Evolutionary conservation across 2,329 filamentous ascomycete species (phyloP).

Genomic region (Blumeria hordei): DNA sequence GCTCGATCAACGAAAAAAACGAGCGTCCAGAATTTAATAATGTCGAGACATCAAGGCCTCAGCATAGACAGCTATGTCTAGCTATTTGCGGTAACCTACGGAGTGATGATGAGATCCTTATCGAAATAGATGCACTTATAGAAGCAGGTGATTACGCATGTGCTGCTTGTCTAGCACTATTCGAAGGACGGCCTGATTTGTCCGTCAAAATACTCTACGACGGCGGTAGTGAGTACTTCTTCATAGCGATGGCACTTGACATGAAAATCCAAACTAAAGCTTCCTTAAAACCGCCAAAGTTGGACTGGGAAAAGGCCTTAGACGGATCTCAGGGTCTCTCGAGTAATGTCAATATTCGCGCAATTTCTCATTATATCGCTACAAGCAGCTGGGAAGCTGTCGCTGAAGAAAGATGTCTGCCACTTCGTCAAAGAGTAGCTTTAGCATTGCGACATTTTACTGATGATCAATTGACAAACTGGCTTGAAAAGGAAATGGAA

Average conservation of each 20-base stretch:
- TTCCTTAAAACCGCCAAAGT: slow-evolving; percentile 13
- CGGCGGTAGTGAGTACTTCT: slow-evolving; percentile 42
- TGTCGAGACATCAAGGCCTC: slow-evolving; percentile 34
- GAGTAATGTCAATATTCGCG: slow-evolving; percentile 56
- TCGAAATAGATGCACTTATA: slow-evolving; percentile 21
- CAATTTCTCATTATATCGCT: slow-evolving; percentile 54
- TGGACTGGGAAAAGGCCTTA: slow-evolving; percentile 12
- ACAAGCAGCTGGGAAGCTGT: slow-evolving; percentile 55
- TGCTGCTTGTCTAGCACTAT: slow-evolving; percentile 51
- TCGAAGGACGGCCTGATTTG: slow-evolving; percentile 42
- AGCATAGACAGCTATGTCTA: slow-evolving; percentile 51
- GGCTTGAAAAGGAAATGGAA: slow-evolving; percentile 41
- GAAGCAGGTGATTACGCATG: slow-evolving; percentile 37
- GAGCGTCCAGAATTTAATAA: slow-evolving; percentile 39
- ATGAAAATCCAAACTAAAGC: slow-evolving; percentile 29
- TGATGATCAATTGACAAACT: slow-evolving; percentile 36
- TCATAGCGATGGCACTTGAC: slow-evolving; percentile 42
- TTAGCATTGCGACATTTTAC: slow-evolving; percentile 44
- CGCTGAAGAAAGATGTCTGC: slow-evolving; percentile 46
- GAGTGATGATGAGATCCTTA: slow-evolving; percentile 22
- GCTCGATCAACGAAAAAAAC: slow-evolving; percentile 36
- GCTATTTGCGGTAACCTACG: slow-evolving; percentile 51
- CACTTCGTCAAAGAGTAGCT: slow-evolving; percentile 49
- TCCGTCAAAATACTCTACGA: slow-evolving; percentile 47
- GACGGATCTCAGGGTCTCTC: slow-evolving; percentile 20